Base-by-base conservation (phyloP, 2,329 filamentous ascomycete genomes). In the Iodosphaeria phyllophila region DNA sequence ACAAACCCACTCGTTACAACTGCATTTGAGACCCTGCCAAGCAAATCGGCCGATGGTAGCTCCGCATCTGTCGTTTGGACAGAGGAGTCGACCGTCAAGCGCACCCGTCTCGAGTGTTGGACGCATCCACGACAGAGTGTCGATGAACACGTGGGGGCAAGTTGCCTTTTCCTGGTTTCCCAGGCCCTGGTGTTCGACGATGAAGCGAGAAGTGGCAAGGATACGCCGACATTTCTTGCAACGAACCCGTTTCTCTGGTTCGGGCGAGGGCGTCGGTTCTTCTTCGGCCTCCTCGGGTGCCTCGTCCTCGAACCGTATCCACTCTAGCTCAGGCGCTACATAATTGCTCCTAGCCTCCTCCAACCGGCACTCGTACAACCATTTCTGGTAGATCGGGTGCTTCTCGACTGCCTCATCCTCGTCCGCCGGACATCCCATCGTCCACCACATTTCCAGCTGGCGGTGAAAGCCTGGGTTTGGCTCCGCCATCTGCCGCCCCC, bases 101-200 rank as follows among this genome's bases (percentile, higher is more conserved):
- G 74, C 68, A 15, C 79, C 83, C 40, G 77, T 65, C 38, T 84
- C 77, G 3, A 98, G 67, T 39, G 74, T 73, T 1, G 72, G 57
- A 5, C 78, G 71, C 89, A 98, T 98, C 89, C 89, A 98, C 9
- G 79, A 79, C 17, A 98, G 57, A 1, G 89, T 82, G 41, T 95
- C 83, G 34, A 95, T 52, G 49, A 93, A 95, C 46, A 84, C 68
- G 48, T 95, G 86, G 12, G 76, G 74, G 41, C 89, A 98, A 16
- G 33, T 23, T 30, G 30, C 26, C 26, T 25, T 26, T 25, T 34
- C 28, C 13, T 28, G 11, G 32, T 35, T 16, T 31, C 29, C 33
- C 30, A 27, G n/a, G 35, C 52, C 37, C 36, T 53, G 44, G 48
- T 91, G 82, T 2, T 64, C 51, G 22, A 74, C 50, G 26, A 91